phyloP scores from a whole-genome alignment of 2,329 filamentous ascomycete species.

The Hypoxylon sp. region DNA sequence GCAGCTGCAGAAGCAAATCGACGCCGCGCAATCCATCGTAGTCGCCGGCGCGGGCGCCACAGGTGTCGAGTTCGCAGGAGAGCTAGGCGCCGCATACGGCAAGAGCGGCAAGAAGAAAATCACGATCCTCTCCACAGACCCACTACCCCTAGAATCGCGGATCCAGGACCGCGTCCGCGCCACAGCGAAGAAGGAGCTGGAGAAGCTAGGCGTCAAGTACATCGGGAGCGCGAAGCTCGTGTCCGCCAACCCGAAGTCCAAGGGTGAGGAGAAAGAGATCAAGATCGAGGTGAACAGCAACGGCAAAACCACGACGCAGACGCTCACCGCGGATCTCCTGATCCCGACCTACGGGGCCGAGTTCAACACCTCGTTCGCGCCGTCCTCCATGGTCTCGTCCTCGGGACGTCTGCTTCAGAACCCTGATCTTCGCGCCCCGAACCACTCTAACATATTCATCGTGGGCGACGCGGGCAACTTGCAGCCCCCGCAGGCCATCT shows the following conservation, averaged over 20 bases:
- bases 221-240: slow-evolving; percentile 59
- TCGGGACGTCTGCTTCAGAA: slow-evolving; percentile 58
- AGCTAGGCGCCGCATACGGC: slow-evolving; percentile 65
- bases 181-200: slow-evolving; percentile 58
- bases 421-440: slow-evolving; percentile 56
- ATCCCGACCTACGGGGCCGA: slow-evolving; percentile 63
- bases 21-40: slow-evolving; percentile 63
- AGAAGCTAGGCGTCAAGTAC: slow-evolving; percentile 61
- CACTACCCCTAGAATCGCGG: slow-evolving; percentile 58
- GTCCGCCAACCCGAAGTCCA: neutral
- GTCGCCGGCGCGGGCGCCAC: slow-evolving; percentile 67
- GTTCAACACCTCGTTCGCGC: slow-evolving; percentile 63
- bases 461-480: slow-evolving; percentile 62
- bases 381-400: slow-evolving; percentile 56
- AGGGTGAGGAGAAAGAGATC: slow-evolving; percentile 26
- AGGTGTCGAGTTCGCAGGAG: slow-evolving; percentile 66
- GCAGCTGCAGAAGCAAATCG: slow-evolving; percentile 57
- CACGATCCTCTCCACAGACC: slow-evolving; percentile 59
- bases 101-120: slow-evolving; percentile 61
- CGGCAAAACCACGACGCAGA: slow-evolving; percentile 55
- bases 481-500: slow-evolving; percentile 54
- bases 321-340: slow-evolving; percentile 61
- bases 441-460: slow-evolving; percentile 61
- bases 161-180: slow-evolving; percentile 58
- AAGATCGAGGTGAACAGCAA: slow-evolving; percentile 48